Conservation (phyloP, 768 basidiomycete species). For the Leccinum subgranulosum region DNA sequence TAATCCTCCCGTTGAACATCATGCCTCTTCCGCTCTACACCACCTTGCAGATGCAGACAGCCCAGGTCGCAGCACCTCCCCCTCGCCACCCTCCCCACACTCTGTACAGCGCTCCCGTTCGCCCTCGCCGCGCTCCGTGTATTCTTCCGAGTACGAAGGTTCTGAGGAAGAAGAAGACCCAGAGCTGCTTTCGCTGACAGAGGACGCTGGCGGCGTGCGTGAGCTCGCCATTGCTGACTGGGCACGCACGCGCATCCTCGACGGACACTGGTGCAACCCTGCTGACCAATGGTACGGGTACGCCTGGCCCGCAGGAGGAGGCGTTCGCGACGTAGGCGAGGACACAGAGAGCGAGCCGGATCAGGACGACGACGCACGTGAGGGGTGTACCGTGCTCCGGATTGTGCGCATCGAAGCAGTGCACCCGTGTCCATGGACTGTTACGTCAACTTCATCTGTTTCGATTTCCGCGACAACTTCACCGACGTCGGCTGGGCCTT, state of each 20-base stretch:
- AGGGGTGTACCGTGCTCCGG: slow-evolving; percentile 19
- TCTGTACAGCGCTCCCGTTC: slow-evolving; percentile 29
- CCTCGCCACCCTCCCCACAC: slow-evolving; percentile 24
- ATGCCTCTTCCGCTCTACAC: slow-evolving; percentile 2
- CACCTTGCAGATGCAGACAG: slow-evolving; percentile 10
- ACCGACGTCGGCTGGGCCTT: slow-evolving; percentile 19
- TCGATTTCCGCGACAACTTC: slow-evolving; percentile 7
- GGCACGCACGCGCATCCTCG: slow-evolving; percentile 67
- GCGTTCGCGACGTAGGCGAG: slow-evolving; percentile 28
- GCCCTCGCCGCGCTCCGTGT: slow-evolving; percentile 28
- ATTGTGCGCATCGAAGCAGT: slow-evolving; percentile 23
- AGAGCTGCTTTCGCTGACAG: slow-evolving; percentile 41
- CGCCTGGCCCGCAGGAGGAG: slow-evolving; percentile 36
- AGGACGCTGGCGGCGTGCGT: slow-evolving; percentile 44
- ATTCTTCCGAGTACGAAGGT: slow-evolving; percentile 34
- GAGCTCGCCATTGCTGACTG: slow-evolving; percentile 67
- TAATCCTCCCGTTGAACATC: slow-evolving; percentile 7
- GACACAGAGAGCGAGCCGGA: slow-evolving; percentile 31
- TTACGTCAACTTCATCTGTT: slow-evolving; percentile 11
- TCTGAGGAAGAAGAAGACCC: slow-evolving; percentile 44
- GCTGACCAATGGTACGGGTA: slow-evolving; percentile 64
- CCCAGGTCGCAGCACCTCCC: slow-evolving; percentile 25
- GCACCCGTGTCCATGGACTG: slow-evolving; percentile 66
- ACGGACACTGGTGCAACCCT: slow-evolving; percentile 74
- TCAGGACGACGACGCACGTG: slow-evolving; percentile 17